A percentile compares a stretch with the other conserved stretches of the same genome.
phyloP scores from a whole-genome alignment of 192 early-diverging fungal species.

The Coemansia sp. region DNA sequence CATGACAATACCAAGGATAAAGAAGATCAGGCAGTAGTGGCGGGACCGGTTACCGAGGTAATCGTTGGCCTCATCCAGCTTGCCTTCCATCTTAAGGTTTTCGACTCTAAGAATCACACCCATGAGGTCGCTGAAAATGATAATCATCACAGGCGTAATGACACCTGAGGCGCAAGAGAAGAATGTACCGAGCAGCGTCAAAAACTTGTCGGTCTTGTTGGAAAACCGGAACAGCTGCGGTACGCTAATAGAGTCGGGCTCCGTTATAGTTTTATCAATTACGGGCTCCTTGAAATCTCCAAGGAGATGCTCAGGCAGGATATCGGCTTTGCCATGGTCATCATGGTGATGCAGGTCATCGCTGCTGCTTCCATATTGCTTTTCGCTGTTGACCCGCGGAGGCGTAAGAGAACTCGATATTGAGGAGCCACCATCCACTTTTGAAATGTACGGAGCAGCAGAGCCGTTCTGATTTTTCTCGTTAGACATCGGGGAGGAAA shows the following conservation, averaged over 20 bases:
- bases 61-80: constrained; percentile 5
- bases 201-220: constrained; percentile 46
- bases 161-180: constrained; percentile 20
- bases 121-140: constrained; percentile 31
- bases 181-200: constrained; percentile 42
- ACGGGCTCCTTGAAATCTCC: background rate
- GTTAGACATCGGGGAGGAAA: background rate
- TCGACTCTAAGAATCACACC: constrained; percentile 6
- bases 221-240: constrained; percentile 65
- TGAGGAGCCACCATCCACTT: background rate
- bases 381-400: background rate
- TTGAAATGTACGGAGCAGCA: background rate
- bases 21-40: constrained; percentile 23
- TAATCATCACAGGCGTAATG: constrained; percentile 34
- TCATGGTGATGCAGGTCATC: background rate
- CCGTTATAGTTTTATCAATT: constrained; percentile 11
- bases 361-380: background rate
- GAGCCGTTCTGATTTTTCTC: background rate
- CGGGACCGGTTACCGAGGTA: background rate
- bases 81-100: background rate
- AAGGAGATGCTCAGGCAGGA: constrained; percentile 13
- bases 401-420: background rate
- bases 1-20: constrained; percentile 30
- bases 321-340: constrained; percentile 4
- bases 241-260: constrained; percentile 50